Conservation (phyloP, 192 early-diverging fungal genomes). For the Coemansia sp. region DNA sequence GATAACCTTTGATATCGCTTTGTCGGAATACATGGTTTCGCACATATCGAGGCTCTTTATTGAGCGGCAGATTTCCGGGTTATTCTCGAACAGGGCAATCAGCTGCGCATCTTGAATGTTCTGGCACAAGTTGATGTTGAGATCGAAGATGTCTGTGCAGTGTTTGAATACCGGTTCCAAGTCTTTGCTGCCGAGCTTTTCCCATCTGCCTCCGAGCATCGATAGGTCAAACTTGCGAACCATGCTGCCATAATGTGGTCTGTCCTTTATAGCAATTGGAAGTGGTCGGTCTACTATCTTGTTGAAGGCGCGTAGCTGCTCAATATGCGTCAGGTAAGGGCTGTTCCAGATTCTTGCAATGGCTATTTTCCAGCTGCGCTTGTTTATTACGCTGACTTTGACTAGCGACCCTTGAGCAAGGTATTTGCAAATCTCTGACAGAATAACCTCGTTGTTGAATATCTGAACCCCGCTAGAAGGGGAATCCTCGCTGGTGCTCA, state of each 20-base stretch:
- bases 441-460: neutral
- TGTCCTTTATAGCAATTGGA: conserved; percentile 7
- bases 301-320: conserved; percentile 7
- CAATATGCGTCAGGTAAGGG: conserved; percentile 7
- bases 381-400: neutral
- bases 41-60: conserved; percentile 8
- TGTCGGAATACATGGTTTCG: conserved; percentile 11
- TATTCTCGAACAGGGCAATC: conserved; percentile 2
- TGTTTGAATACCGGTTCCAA: conserved; percentile 9
- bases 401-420: conserved; percentile 1
- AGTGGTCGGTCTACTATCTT: neutral
- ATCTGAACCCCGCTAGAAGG: neutral
- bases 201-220: conserved; percentile 31
- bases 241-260: conserved; percentile 15
- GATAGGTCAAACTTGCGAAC: conserved; percentile 18
- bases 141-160: neutral
- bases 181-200: conserved; percentile 10
- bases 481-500: neutral
- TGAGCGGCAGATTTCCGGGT: conserved; percentile 7
- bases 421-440: neutral
- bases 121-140: conserved; percentile 31
- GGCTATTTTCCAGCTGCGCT: neutral
- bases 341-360: conserved; percentile 9
- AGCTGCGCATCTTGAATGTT: conserved; percentile 7
- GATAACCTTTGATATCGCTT: no score